Evolutionary conservation across 176 grass and related monocot species (phyloP).

Genomic region (Oryza longistaminata): DNA sequence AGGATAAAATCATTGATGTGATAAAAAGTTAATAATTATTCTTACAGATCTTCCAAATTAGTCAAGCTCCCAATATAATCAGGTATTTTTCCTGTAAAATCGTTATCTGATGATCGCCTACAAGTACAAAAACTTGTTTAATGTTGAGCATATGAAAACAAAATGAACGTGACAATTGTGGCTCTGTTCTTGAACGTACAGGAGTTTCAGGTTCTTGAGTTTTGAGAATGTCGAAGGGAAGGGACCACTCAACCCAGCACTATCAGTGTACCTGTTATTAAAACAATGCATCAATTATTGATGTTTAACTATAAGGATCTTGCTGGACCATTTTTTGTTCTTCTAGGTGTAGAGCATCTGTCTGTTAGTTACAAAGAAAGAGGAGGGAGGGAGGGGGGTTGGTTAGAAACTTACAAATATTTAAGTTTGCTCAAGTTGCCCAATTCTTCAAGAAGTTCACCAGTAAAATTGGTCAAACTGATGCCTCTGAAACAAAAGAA

Average conservation of each 20-base stretch:
- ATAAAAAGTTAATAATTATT: neutral
- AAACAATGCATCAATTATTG: neutral
- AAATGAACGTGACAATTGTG: neutral
- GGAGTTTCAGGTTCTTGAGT: conserved; percentile 40
- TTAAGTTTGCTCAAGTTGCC: conserved; percentile 50
- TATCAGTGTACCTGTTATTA: conserved; percentile 55
- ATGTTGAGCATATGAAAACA: neutral
- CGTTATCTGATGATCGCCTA: conserved; percentile 44
- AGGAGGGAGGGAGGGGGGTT: too few relatives aligned
- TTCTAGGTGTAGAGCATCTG: neutral
- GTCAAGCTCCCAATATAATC: conserved; percentile 51
- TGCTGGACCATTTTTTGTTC: neutral
- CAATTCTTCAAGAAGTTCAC: conserved; percentile 45
- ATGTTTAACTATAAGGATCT: neutral
- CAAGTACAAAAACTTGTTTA: neutral
- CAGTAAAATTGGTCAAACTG: conserved; percentile 44
- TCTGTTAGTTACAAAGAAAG: too few relatives aligned
- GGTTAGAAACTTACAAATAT: conserved; percentile 13
- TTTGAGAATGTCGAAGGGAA: conserved; percentile 59
- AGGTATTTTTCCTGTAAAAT: conserved; percentile 58
- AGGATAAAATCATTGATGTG: neutral
- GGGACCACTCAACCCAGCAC: conserved; percentile 61
- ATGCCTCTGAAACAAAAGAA: conserved; percentile 32
- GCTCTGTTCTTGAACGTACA: conserved; percentile 42
- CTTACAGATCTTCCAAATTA: conserved; percentile 36